Base-by-base conservation (phyloP, 257 asterid species). In the Salvia rosmarinus region DNA sequence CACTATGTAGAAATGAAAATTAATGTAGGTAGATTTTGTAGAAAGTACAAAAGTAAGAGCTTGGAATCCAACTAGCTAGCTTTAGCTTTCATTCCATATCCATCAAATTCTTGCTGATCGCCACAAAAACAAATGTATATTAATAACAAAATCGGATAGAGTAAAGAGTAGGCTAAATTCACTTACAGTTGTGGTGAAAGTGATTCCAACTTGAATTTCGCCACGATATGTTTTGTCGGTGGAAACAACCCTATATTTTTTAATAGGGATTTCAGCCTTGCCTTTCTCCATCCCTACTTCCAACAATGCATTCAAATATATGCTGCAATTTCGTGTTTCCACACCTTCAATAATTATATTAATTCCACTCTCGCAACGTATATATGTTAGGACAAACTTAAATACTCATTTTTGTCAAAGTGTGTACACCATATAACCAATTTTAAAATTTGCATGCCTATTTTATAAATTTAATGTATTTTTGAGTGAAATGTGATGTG, bases 221-320 rank as follows among this genome's bases (percentile, higher is more conserved):
- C 96, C 96, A 4, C 68, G 78, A 61, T 82, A 89, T 52, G 68
- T 73, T 72, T 78, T 80, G 67, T 87, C 51, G 20, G 40, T 9
- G 35, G 78, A 61, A 12, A 85, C 88, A 46, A 87, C 80, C 71
- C 88, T 85, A 54, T 84, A 84, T 73, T 85, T 89, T 2, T 70
- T 83, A 50, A 79, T 73, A 44, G 69, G 83, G 34, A 87, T 66
- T 68, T 87, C 88, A 64, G 85, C 82, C 60, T 52, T 82, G n/a
- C 96, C 96, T 34, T 85, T 73, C 80, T 87, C 90, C 56, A 87
- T 17, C 14, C 94, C 94, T 5, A 70, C 4, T 64, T 82, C 85
- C 52, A 89, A 58, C 2, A 89, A 32, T 35, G 77, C 91, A 78
- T 89, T 87, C 89, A 89, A 37, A 59, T 89, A 82, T 32, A 89